Evolutionary conservation across 139 green algal genomes (phyloP).

Genomic region (Tetraselmis striata): DNA sequence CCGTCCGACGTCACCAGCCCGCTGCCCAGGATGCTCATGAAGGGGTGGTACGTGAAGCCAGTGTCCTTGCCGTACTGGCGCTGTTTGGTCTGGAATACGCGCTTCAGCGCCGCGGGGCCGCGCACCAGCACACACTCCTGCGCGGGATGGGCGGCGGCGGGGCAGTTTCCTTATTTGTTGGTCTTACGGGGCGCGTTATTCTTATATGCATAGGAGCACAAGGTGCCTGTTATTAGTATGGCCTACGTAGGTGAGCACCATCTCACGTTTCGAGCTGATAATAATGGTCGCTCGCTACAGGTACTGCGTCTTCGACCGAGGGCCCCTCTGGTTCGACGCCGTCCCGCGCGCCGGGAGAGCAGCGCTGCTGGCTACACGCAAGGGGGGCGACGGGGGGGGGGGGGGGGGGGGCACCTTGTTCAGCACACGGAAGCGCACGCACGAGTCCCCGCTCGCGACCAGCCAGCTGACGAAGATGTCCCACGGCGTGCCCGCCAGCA

Average conservation of each 20-base stretch:
- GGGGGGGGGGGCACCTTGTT: constrained; percentile 2
- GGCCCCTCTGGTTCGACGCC: too few species aligned
- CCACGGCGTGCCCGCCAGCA: constrained; percentile 56
- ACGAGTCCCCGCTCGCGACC: not conserved
- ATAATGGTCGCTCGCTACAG: too few species aligned
- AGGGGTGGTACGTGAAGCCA: constrained; percentile 74
- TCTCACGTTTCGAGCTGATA: too few species aligned
- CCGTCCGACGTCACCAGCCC: constrained; percentile 89
- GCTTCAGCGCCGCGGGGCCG: constrained; percentile 61
- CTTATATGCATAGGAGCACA: too few species aligned
- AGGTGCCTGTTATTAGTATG: too few species aligned
- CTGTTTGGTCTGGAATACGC: constrained; percentile 63
- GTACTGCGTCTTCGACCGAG: too few species aligned
- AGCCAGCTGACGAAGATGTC: constrained; percentile 71
- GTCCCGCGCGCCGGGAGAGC: too few species aligned
- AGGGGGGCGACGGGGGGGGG: not conserved
- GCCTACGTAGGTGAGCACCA: too few species aligned
- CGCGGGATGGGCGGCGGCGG: not conserved
- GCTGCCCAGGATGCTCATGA: constrained; percentile 86
- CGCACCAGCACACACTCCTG: constrained; percentile 52
- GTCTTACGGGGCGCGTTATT: too few species aligned
- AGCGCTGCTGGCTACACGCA: not conserved
- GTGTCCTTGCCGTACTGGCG: constrained; percentile 77
- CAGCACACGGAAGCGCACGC: not conserved
- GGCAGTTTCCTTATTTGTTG: too few species aligned